Evolutionary conservation across 495 filamentous ascomycete species (phyloP), one percentile per base, ranked within the genome.

Genomic region (Penicillium antarcticum): DNA sequence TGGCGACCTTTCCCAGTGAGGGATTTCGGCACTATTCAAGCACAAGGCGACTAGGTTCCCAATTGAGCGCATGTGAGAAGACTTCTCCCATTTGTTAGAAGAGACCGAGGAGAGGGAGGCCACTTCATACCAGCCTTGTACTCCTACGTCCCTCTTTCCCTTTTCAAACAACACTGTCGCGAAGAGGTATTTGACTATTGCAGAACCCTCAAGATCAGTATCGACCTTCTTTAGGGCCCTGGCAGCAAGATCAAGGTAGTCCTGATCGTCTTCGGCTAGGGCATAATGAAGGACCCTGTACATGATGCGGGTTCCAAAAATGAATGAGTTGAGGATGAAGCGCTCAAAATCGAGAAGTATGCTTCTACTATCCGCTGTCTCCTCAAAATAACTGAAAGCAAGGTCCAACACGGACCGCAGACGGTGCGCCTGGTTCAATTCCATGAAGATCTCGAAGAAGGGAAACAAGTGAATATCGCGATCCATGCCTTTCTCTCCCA

Each of bases 81-180:
- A 2, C 5, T n/a, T 18, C 38, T 47, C 42, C 8, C 6, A 19
- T 3, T 10, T 5, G 14, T 26, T n/a, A 8, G 3, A 5, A 23
- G 21, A 23, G 2, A 2, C 21, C 42, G 31, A 3, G 5, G 24
- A 33, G 6, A 3, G 19, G 34, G 19, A 42, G 5, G 21, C 21
- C 21, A 23, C 14, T 2, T 46, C 32, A n/a, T n/a, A 46, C 42
- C 42, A 53, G 18, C 34, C 39, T 12, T 38, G 42, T 33, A 47
- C 16, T 5, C 14, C 42, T 3, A 8, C 10, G 21, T 29, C 36
- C 14, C 18, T 17, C 12, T n/a, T 21, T 23, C 51, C 36, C 42
- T 53, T 53, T 12, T 41, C 51, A 14, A 55, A 49, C 26, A 48
- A 31, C 9, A 43, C 13, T 2, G 39, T n/a, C 18, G 45, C 35